Evolutionary conservation across 495 filamentous ascomycete genomes (phyloP).

Genomic region (Penicillium alfredii): DNA sequence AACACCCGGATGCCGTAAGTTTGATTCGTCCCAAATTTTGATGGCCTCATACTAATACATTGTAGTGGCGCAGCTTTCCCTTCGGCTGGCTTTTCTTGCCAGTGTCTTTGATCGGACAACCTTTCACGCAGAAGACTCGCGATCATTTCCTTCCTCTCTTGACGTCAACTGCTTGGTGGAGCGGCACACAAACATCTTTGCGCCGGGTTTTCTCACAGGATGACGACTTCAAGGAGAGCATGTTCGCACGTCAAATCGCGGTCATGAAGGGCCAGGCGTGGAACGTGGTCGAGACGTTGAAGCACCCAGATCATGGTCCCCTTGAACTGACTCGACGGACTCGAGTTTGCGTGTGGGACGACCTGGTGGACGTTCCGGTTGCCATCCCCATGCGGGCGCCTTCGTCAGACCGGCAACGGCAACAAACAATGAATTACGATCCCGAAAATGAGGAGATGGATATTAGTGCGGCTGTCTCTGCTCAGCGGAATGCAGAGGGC

Average conservation of each 20-base stretch:
- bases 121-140: slow-evolving; percentile 86
- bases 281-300: slow-evolving; percentile 97
- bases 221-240: slow-evolving; percentile 92
- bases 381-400: slow-evolving; percentile 83
- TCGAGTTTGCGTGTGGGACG: slow-evolving; percentile 95
- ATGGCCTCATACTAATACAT: no score
- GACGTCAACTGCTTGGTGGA: slow-evolving; percentile 95
- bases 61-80: slow-evolving; percentile 78
- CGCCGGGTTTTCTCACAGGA: slow-evolving; percentile 83
- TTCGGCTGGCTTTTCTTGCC: slow-evolving; percentile 98
- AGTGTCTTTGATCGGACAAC: slow-evolving; percentile 91
- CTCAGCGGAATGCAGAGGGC: slow-evolving; percentile 45
- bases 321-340: slow-evolving; percentile 86
- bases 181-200: slow-evolving; percentile 81
- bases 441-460: slow-evolving; percentile 80
- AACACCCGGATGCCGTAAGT: slow-evolving; percentile 88
- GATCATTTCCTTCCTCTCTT: slow-evolving; percentile 91
- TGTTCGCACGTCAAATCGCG: slow-evolving; percentile 94
- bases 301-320: slow-evolving; percentile 84
- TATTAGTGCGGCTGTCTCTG: slow-evolving; percentile 67
- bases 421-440: slow-evolving; percentile 42
- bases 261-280: slow-evolving; percentile 99
- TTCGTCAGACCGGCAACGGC: slow-evolving; percentile 66
- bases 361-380: slow-evolving; percentile 90
- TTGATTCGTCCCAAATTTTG: no score